Conservation (phyloP, 352 stramenopile species). For the Globisporangium uncinulatum region DNA sequence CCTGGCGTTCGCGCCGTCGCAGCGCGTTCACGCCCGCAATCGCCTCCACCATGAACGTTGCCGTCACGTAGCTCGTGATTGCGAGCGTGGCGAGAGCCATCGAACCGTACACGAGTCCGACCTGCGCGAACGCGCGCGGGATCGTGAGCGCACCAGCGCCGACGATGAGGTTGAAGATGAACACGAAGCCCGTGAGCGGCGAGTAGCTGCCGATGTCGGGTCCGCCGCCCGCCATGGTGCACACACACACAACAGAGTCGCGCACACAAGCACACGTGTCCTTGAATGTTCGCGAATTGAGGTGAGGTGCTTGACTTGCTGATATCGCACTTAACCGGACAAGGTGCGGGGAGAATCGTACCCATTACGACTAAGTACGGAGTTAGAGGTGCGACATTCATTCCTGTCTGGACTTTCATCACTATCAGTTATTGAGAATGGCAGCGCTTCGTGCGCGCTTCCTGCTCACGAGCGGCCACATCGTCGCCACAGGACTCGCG, state of each 20-base stretch:
- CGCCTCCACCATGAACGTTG: conserved; percentile 82
- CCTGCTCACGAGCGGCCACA: conserved; percentile 51
- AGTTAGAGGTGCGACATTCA: no score
- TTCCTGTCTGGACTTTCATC: no score
- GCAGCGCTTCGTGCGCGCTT: conserved; percentile 34
- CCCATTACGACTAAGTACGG: no score
- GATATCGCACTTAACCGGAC: no score
- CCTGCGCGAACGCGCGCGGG: conserved; percentile 78
- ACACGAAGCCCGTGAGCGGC: conserved; percentile 85
- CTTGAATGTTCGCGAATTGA: not conserved
- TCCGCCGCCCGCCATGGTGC: conserved; percentile 43
- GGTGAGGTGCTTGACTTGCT: not conserved
- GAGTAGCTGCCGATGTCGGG: conserved; percentile 68
- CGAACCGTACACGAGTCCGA: conserved; percentile 72
- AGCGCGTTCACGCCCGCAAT: conserved; percentile 82
- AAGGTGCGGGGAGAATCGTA: no score
- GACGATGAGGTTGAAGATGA: conserved; percentile 90
- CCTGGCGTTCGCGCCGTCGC: conserved; percentile 39
- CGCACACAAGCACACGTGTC: no score
- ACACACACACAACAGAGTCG: no score
- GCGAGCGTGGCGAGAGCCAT: conserved; percentile 51
- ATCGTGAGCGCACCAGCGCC: conserved; percentile 83
- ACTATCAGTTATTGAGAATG: not conserved
- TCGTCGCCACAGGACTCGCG: conserved; percentile 46
- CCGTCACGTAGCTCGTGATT: conserved; percentile 72